Percentiles rank a stretch among this genome's conserved stretches.
phyloP scores from a whole-genome alignment of 2,329 filamentous ascomycete genomes.

The Furcasterigmium furcatum region DNA sequence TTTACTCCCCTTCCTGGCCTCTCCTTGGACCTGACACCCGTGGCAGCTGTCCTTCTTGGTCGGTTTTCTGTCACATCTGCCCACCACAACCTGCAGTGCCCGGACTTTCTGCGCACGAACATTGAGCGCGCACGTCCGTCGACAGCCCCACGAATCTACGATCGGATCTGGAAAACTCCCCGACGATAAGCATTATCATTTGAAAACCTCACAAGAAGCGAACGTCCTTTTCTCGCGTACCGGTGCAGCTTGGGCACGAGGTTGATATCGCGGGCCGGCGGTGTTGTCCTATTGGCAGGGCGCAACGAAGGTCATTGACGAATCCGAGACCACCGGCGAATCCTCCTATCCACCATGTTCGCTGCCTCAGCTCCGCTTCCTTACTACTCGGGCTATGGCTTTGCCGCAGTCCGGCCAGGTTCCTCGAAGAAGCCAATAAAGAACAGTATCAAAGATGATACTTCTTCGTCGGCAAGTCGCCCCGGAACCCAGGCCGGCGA shows the following conservation, averaged over 20 bases:
- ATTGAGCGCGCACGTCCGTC: slow-evolving; percentile 1
- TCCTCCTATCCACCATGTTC: not conserved
- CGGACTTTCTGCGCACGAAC: slow-evolving; percentile 3
- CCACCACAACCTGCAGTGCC: slow-evolving; percentile 2
- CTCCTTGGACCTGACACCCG: too few species aligned
- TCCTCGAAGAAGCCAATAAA: slow-evolving; percentile 4
- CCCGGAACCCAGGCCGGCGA: not conserved
- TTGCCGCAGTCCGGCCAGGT: slow-evolving; percentile 5
- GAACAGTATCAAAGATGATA: slow-evolving; percentile 9
- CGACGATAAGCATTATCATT: not conserved
- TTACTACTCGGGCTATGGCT: slow-evolving; percentile 15
- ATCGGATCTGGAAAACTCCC: not conserved
- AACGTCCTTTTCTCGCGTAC: too few species aligned
- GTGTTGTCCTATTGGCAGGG: too few species aligned
- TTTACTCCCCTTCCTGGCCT: too few species aligned
- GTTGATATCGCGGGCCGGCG: too few species aligned
- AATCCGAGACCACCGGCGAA: not conserved
- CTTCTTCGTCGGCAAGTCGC: not conserved
- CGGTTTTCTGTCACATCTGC: not conserved
- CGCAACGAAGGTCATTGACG: not conserved
- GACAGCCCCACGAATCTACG: not conserved
- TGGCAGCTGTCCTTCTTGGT: not conserved
- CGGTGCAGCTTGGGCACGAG: too few species aligned
- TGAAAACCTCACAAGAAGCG: too few species aligned
- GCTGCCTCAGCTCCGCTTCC: slow-evolving; percentile 11